Conservation (phyloP, 495 filamentous ascomycete genomes). For the Aspergillus kassunensis region DNA sequence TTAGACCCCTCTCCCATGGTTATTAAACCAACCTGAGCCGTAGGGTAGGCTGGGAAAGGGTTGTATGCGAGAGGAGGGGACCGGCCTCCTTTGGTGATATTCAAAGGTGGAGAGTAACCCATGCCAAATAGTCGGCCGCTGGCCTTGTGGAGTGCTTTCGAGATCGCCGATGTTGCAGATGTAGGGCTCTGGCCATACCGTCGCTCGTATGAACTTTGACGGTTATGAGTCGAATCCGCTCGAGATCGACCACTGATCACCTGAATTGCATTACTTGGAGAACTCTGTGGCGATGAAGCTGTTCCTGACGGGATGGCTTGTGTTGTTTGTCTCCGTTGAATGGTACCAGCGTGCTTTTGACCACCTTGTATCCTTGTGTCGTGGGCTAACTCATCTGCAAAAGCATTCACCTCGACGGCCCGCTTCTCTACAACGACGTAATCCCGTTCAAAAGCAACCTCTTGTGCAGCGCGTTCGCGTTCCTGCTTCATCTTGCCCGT, state of each 20-base stretch:
- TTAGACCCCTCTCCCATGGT: slow-evolving; percentile 65
- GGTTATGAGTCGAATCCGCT: slow-evolving; percentile 60
- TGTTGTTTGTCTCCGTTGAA: slow-evolving; percentile 66
- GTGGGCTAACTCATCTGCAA: slow-evolving; percentile 88
- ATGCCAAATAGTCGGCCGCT: slow-evolving; percentile 78
- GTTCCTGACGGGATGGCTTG: slow-evolving; percentile 51
- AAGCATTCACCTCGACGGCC: slow-evolving; percentile 91
- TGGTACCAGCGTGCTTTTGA: slow-evolving; percentile 39
- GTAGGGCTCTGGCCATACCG: slow-evolving; percentile 70
- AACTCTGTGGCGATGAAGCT: slow-evolving; percentile 28
- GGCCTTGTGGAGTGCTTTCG: slow-evolving; percentile 91
- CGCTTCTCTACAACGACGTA: slow-evolving; percentile 96
- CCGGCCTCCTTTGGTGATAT: slow-evolving; percentile 58
- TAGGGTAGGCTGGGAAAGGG: slow-evolving; percentile 80
- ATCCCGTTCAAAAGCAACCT: slow-evolving; percentile 84
- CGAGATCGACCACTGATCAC: slow-evolving; percentile 58
- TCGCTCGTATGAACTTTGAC: slow-evolving; percentile 73
- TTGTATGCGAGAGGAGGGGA: slow-evolving; percentile 77
- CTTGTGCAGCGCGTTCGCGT: slow-evolving; percentile 74
- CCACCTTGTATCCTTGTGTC: slow-evolving; percentile 57
- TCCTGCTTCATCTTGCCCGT: slow-evolving; percentile 49
- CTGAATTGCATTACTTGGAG: slow-evolving; percentile 61
- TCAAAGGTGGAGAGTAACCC: slow-evolving; percentile 65
- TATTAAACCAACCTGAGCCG: slow-evolving; percentile 53
- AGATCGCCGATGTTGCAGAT: slow-evolving; percentile 81